Evolutionary conservation across 306 rosid genomes (phyloP), one percentile per base, ranked within the genome.

Genomic region (Neltuma alba): DNA sequence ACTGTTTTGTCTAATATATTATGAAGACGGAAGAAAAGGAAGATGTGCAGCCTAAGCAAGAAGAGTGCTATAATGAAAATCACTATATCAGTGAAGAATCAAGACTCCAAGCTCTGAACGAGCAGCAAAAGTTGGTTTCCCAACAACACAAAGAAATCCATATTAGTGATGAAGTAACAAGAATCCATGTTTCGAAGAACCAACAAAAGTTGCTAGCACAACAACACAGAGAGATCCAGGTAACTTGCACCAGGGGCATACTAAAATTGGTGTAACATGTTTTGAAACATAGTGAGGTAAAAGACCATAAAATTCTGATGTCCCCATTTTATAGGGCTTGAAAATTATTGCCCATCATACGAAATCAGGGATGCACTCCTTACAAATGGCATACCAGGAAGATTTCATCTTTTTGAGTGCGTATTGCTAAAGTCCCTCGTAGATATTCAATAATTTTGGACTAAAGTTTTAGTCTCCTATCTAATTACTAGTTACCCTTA

Each of bases 371-470:
- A 83, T 96, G 86, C 89, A 82, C 73, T 47, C 70, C 75, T 78
- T 93, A 81, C 92, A 91, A 60, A 79, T 36, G 75, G 86, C 86
- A 86, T 86, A 88, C 85, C 85, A 63, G 61, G 92, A 91, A 74
- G 99, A 96, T 76, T 70, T 91, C 78, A 77, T 86, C 81, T 57
- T 41, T 62, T 83, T 96, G 48, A 85, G 99, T 93, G 87, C n/a
- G 81, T 67, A 45, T 21, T 52, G 36, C 45, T 25, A 58, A 66
- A 30, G 72, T 40, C 36, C 52, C 2, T 21, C 47, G 28, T 65
- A n/a, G 7, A 65, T 50, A 58, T 52, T 31, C 75, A 45, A 12
- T 42, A 62, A 50, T 20, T 58, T 14, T 45, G 45, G 23, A 76
- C 34, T 80, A 72, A 61, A 63, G 63, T 70, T 44, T 71, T 37